phyloP scores from a whole-genome alignment of 345 rosid species.

The Arabis alpina region DNA sequence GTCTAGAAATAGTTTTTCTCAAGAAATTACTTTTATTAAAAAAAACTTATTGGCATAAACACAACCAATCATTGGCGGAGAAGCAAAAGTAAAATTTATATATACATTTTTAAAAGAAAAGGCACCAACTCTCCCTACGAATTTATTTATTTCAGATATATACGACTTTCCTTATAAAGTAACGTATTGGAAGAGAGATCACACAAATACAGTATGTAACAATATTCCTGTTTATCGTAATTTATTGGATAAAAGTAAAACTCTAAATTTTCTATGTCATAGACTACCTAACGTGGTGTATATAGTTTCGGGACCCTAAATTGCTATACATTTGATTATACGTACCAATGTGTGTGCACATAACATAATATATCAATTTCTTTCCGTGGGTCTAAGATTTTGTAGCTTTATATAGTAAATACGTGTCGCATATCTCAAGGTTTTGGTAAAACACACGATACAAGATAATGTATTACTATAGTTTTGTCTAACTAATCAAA shows the following conservation, averaged over 20 bases:
- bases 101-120: too few species aligned
- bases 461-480: not conserved
- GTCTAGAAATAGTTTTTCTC: slow-evolving; percentile 2
- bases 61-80: slow-evolving; percentile 22
- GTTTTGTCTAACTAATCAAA: not conserved
- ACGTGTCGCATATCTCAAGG: slow-evolving; percentile 27
- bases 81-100: not conserved
- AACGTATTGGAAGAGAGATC: slow-evolving; percentile 34
- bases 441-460: slow-evolving; percentile 13
- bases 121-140: slow-evolving; percentile 33
- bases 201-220: slow-evolving; percentile 7
- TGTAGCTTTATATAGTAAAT: slow-evolving; percentile 34
- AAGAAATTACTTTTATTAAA: not conserved
- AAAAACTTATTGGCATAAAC: slow-evolving; percentile 21
- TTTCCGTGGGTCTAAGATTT: slow-evolving; percentile 43
- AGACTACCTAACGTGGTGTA: slow-evolving; percentile 30
- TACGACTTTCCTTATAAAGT: slow-evolving; percentile 35
- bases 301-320: slow-evolving; percentile 16
- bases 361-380: slow-evolving; percentile 31
- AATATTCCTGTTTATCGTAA: slow-evolving; percentile 6
- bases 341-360: slow-evolving; percentile 24
- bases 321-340: slow-evolving; percentile 19
- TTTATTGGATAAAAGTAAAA: slow-evolving; percentile 17
- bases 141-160: slow-evolving; percentile 1
- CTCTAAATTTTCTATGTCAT: not conserved